Base-by-base conservation (phyloP, 805 yeast species). In the Candida coquimbonensis region DNA sequence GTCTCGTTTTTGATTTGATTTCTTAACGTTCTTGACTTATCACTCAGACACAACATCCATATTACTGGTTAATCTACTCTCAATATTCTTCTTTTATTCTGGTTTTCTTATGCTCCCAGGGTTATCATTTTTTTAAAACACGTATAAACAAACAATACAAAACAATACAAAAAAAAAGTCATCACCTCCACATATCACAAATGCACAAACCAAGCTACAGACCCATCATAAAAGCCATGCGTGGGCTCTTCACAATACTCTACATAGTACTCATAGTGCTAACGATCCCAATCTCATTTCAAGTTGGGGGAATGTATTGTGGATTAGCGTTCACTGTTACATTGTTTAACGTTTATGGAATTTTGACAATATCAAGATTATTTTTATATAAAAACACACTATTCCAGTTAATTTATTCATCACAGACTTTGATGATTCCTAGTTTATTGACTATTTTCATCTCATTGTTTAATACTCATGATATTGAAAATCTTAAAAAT, bases 261-360 rank as follows among this genome's bases (percentile, higher is more conserved):
- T 88, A 89, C 57, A 68, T 88, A 44, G 62, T 76, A 7, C 75
- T 87, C 42, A 80, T 87, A 12, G 75, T 89, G 27, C 70, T 90
- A 29, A 84, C 96, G 3, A 84, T 93, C 7, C 98, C 98, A 5
- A 74, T 93, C 50, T 85, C 97, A 24, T 93, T 93, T 65, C 96
- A 91, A 59, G 83, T 88, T 35, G 98, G 98, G 9, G 97, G 98
- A 1, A 74, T 82, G 17, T 74, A 79, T 46, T 91, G 98, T 65
- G 99, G 99, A 1, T 68, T 93, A 49, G 80, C 95, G 17, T 93
- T 81, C 62, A 80, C 91, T 0, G 74, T 81, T 31, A 81, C 96
- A 7, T 72, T 91, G 40, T 77, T 87, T 45, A 68, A 77, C 38
- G 65, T 84, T 44, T 90, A 89, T 64, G 81, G 87, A 49, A 61